Base-by-base conservation (phyloP, 2,329 filamentous ascomycete species). In the Aspergillus proliferans region DNA sequence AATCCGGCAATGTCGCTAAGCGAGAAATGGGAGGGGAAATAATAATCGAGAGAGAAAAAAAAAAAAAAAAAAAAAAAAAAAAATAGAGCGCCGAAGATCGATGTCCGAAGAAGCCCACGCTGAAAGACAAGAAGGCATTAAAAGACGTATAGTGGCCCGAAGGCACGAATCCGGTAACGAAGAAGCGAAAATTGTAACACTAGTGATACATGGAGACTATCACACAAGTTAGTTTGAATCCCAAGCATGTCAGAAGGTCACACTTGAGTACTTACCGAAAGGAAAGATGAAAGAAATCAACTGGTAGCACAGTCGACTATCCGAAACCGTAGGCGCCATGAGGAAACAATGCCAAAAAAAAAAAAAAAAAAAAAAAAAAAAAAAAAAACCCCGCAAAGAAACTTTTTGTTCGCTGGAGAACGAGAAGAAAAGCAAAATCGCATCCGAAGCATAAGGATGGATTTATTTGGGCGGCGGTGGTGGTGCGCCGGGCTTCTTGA, bases 401-500 rank as follows among this genome's bases (percentile, higher is more conserved):
- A 58, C 55, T 56, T 62, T 57, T 62, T 47, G 46, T 57, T 54
- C 56, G 53, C 55, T 54, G 42, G 46, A 53, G 39, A 52, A 43
- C 57, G 52, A 33, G 46, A 41, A 47, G 53, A 43, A 34, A 46
- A 48, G 51, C 46, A 49, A 45, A 47, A 52, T 50, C 47, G 50
- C 56, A 55, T 54, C 15, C 10, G 9, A 39, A 6, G 18, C 5
- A 45, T 9, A 22, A 22, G 12, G 33, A 26, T 15, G 40, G 3
- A 33, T 54, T 58, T 61, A 62, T 60, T 62, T 68, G 34, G 72
- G 71, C 41, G 70, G 71, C 53, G 73, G 74, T 58, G 73, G 72
- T 49, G 70, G 67, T 53, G 62, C 64, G 41, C 64, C 64, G 40
- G 73, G 75, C 62, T 76, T 76, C 55, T 74, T 73, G 19, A 76